Evolutionary conservation across 306 rosid species (phyloP).

Genomic region (Hylodesmum podocarpum): DNA sequence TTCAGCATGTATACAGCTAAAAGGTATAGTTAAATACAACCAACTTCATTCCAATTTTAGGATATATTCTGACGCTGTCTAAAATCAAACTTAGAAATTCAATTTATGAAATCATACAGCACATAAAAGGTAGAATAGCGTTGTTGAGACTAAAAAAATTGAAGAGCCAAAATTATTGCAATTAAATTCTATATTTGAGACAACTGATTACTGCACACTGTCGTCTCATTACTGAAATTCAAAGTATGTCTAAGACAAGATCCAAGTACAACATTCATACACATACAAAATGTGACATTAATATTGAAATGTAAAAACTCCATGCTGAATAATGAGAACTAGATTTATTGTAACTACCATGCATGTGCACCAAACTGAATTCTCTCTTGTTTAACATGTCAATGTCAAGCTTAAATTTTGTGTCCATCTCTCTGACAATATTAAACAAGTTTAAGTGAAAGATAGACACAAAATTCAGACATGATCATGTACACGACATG

Average conservation of each 20-base stretch:
- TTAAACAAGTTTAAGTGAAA: no score
- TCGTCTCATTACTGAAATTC: background rate
- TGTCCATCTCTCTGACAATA: no score
- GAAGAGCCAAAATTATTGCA: background rate
- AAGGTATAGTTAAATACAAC: background rate
- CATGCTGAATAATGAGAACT: no score
- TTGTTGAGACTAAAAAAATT: background rate
- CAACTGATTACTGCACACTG: background rate
- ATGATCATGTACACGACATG: no score
- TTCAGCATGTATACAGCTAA: background rate
- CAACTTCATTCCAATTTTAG: background rate
- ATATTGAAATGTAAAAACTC: background rate
- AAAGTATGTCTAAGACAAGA: background rate
- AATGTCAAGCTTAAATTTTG: no score
- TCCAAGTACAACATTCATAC: background rate
- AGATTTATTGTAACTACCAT: no score
- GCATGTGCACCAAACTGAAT: no score
- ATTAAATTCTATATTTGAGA: background rate
- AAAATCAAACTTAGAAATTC: background rate
- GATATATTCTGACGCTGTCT: background rate
- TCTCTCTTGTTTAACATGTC: no score
- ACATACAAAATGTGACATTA: background rate
- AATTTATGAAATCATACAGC: background rate
- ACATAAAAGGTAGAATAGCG: constrained; percentile 1
- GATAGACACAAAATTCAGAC: no score